phyloP scores from a whole-genome alignment of 129 eudicot genomes.

The Arctium minus region DNA sequence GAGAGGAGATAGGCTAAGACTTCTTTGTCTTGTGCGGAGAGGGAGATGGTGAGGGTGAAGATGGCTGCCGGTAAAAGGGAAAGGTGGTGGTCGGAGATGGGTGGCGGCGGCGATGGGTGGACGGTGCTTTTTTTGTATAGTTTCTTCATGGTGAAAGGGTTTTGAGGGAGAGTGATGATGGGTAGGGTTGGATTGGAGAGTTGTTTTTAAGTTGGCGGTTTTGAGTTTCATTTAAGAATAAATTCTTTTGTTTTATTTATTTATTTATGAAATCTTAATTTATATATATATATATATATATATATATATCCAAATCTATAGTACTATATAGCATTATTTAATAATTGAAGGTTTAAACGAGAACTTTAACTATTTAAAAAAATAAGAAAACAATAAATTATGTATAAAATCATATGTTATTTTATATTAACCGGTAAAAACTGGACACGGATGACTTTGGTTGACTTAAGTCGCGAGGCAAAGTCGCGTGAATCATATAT shows the following conservation, averaged over 20 bases:
- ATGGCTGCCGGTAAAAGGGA: constrained; percentile 30
- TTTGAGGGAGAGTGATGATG: not conserved
- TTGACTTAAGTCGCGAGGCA: too few relatives aligned
- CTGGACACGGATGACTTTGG: too few relatives aligned
- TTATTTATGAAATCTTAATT: not conserved
- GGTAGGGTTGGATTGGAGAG: constrained; percentile 4
- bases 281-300: too few relatives aligned
- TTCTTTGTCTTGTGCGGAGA: constrained; percentile 29
- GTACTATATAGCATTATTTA: not conserved
- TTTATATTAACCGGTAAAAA: too few relatives aligned
- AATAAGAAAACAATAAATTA: too few relatives aligned
- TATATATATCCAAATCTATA: not conserved
- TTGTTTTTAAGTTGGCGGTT: constrained; percentile 5
- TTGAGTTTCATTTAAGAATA: not conserved
- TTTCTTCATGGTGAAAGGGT: constrained; percentile 33
- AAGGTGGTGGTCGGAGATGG: constrained; percentile 24
- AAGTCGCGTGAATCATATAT: too few relatives aligned
- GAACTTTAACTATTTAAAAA: too few relatives aligned
- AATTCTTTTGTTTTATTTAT: not conserved
- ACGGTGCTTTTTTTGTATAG: constrained; percentile 35
- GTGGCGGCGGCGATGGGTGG: constrained; percentile 41
- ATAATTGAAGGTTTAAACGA: too few relatives aligned
- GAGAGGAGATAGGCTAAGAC: constrained; percentile 41
- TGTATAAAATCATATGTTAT: too few relatives aligned
- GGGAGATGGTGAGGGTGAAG: constrained; percentile 35